A percentile compares a stretch with the other conserved stretches of the same genome.
Conservation (phyloP, 2,329 filamentous ascomycete species). For the Beauveria scarabaeidicola region DNA sequence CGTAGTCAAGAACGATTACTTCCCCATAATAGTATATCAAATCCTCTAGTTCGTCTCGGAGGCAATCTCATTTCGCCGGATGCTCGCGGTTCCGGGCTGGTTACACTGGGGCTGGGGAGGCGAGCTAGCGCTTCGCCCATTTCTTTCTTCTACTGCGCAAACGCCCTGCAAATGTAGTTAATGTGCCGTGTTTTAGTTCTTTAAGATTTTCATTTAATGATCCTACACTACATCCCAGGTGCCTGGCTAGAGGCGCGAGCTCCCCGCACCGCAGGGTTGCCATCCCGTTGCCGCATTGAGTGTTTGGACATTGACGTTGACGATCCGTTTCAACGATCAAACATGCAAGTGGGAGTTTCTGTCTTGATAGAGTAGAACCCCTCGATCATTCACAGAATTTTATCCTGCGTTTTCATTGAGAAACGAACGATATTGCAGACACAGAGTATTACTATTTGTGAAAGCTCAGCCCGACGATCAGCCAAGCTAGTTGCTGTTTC, state of each 20-base stretch:
- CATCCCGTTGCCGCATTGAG: neutral
- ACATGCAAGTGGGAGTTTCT: neutral
- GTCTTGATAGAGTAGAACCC: neutral
- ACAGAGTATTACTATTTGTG: neutral
- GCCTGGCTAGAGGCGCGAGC: neutral
- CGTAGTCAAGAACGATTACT: neutral
- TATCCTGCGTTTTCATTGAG: neutral
- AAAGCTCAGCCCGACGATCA: neutral
- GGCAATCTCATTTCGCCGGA: neutral
- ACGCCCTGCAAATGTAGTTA: neutral
- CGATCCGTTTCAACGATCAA: neutral
- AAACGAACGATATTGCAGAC: neutral
- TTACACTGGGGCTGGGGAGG: neutral
- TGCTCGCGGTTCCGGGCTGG: slow-evolving; percentile 1
- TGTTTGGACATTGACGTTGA: neutral
- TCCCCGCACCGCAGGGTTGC: neutral
- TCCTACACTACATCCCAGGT: neutral
- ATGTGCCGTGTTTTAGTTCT: neutral
- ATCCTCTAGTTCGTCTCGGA: neutral
- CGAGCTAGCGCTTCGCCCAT: neutral
- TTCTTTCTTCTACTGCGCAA: neutral
- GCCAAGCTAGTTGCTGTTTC: neutral
- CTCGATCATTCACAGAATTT: neutral
- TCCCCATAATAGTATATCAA: neutral
- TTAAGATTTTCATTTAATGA: neutral